Evolutionary conservation across 169 alveolate species (phyloP).

Genomic region (Amoebophrya sp.): DNA sequence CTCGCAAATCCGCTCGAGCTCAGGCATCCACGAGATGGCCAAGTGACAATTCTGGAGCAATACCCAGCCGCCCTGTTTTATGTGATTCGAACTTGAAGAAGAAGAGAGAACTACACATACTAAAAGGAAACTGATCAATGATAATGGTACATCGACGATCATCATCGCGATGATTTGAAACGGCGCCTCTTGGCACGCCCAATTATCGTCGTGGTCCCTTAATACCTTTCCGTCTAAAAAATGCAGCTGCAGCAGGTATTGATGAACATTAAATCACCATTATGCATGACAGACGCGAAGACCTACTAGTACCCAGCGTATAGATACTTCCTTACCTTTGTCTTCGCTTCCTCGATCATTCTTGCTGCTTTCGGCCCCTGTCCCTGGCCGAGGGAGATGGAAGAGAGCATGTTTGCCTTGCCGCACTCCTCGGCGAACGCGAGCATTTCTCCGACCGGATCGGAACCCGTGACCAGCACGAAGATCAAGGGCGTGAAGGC

Average conservation of each 20-base stretch:
- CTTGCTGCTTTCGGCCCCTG: slow-evolving; percentile 86
- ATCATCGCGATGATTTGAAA: too few relatives aligned
- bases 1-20: slow-evolving; percentile 75
- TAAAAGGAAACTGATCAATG: too few relatives aligned
- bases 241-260: too few relatives aligned
- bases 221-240: too few relatives aligned
- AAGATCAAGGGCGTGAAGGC: slow-evolving; percentile 88
- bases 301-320: background rate
- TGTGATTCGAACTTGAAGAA: too few relatives aligned
- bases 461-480: slow-evolving; percentile 89
- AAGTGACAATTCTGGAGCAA: slow-evolving; percentile 83
- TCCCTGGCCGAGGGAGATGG: slow-evolving; percentile 88
- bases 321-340: too few relatives aligned
- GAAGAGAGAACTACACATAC: too few relatives aligned
- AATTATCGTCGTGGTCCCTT: too few relatives aligned
- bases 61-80: slow-evolving; percentile 76
- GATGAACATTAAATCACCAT: background rate
- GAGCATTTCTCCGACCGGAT: slow-evolving; percentile 84
- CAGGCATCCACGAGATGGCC: slow-evolving; percentile 61
- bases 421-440: slow-evolving; percentile 71
- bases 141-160: too few relatives aligned
- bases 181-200: too few relatives aligned
- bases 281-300: background rate
- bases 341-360: slow-evolving; percentile 67
- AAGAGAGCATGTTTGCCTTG: slow-evolving; percentile 67